These are phyloP conservation scores for Erucastrum elatum DNA, from an alignment of 345 rosid species.

Conservation along the genomic window DNA sequence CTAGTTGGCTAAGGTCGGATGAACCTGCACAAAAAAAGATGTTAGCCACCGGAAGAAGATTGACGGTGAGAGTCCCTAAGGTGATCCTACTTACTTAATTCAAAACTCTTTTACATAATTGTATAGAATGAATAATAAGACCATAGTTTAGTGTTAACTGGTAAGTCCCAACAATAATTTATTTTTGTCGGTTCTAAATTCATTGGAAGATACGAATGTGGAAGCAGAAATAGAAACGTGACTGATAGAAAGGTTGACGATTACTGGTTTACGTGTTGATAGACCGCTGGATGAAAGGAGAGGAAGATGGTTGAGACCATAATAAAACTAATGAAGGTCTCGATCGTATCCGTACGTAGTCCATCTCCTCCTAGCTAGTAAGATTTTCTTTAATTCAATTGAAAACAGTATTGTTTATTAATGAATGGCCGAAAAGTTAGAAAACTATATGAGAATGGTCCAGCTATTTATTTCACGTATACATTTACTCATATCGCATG, in stretches of 20 bases:
- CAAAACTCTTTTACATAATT: not conserved
- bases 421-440: conserved; percentile 12
- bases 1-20: too few relatives aligned
- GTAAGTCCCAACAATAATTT: not conserved
- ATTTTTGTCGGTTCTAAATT: conserved; percentile 18
- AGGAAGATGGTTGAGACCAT: not conserved
- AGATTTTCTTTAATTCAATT: not conserved
- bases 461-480: conserved; percentile 13
- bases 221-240: conserved; percentile 11
- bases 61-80: too few relatives aligned
- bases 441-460: not conserved
- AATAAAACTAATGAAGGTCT: conserved; percentile 6
- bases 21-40: too few relatives aligned
- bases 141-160: not conserved
- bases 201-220: conserved; percentile 17
- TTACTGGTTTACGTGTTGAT: not conserved
- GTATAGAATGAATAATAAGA: not conserved
- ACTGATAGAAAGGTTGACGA: not conserved
- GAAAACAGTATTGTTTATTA: not conserved
- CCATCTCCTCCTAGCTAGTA: conserved; percentile 25
- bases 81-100: too few relatives aligned
- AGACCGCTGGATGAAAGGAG: conserved; percentile 12
- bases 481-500: not conserved
- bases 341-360: conserved; percentile 17
- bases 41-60: too few relatives aligned